phyloP scores from a whole-genome alignment of 495 filamentous ascomycete genomes.

The Aspergillus ostianus region DNA sequence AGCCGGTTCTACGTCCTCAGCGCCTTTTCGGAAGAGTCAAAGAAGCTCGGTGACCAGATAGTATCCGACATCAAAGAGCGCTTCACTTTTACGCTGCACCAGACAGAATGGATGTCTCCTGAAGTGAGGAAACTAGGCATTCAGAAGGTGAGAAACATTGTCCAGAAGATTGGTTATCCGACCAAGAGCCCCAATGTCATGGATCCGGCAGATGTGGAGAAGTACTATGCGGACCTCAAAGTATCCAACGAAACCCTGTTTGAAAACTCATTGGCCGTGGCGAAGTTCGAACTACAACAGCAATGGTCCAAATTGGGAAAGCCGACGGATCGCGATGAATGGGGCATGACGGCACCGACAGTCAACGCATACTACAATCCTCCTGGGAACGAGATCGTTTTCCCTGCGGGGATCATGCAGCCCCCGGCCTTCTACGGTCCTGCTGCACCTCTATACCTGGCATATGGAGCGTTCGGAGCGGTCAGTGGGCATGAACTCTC shows the following conservation, averaged over 20 bases:
- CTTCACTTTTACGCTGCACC: constrained; percentile 59
- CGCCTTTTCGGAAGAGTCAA: constrained; percentile 61
- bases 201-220: constrained; percentile 53
- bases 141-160: constrained; percentile 68
- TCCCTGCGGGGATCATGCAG: constrained; percentile 74
- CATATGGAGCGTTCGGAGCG: constrained; percentile 69
- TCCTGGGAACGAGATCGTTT: constrained; percentile 65
- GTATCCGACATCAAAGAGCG: constrained; percentile 66
- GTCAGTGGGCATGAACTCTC: constrained; percentile 73
- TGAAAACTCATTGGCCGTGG: constrained; percentile 55
- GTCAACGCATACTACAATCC: constrained; percentile 68
- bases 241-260: constrained; percentile 57
- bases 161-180: constrained; percentile 73
- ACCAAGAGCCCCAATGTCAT: constrained; percentile 63
- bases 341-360: constrained; percentile 60
- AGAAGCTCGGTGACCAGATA: constrained; percentile 66
- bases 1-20: constrained; percentile 69
- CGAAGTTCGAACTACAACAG: constrained; percentile 42
- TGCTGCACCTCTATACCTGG: constrained; percentile 60
- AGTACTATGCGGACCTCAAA: constrained; percentile 57
- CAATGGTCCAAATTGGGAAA: constrained; percentile 60
- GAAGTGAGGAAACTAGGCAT: constrained; percentile 60
- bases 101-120: constrained; percentile 66
- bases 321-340: constrained; percentile 60
- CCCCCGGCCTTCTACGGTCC: constrained; percentile 63